Base-by-base conservation (phyloP, 106 monocot species). In the Chionographis japonica region DNA sequence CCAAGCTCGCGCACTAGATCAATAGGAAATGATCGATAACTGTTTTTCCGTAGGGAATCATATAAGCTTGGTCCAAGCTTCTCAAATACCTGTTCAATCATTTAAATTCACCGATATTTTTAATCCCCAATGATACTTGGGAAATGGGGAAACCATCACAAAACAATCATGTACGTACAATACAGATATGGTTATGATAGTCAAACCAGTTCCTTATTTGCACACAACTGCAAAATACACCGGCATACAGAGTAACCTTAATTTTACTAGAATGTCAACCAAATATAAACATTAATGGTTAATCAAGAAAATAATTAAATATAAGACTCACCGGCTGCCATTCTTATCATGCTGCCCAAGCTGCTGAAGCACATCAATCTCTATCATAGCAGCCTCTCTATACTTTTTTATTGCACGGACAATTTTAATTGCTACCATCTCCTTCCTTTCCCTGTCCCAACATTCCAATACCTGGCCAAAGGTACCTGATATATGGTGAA, bases 131-230 rank as follows among this genome's bases (percentile, higher is more conserved):
- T 38, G 18, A 52, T 62, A 73, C 56, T 52, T 67, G 54, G 54
- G 18, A 77, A 72, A 59, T 59, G 58, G 74, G 71, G 68, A 77
- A 83, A 88, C 65, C 53, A 74, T 73, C 58, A 68, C 57, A 88
- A 86, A 82, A 67, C 54, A 83, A 69, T 71, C 50, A 67, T 77
- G 75, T 89, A 97, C 95, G 92, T 97, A 97, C 95, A 85, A 97
- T 97, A 92, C 95, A 92, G 70, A 95, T 85, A 95, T 95, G 97
- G 87, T 92, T 97, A 92, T 92, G 92, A 92, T 97, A 97, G 87
- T 97, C 97, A 89, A 97, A 97, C 97, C 97, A 97, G 92, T 97
- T 89, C 97, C 97, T 72, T 82, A 92, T 86, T 92, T 97, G 92
- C 61, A 97, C 97, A 97, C 86, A 97, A 87, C 97, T 97, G 97